Conservation (phyloP, 2,329 filamentous ascomycete genomes). For the Cercospora sojina region DNA sequence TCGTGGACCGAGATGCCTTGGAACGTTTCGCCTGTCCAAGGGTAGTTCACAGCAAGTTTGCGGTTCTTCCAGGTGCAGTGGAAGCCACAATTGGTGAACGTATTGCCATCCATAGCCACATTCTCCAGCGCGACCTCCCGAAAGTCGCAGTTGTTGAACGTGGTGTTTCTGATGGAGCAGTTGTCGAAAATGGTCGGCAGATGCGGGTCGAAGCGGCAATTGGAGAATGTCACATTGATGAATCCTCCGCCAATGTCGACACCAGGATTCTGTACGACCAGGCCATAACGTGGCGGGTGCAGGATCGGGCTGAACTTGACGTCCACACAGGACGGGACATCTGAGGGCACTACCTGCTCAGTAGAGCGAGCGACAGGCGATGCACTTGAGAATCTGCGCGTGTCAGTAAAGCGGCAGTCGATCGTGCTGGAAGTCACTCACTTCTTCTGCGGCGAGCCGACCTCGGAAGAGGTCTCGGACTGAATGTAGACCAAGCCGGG, state of each 20-base stretch:
- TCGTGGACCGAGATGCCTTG: not conserved
- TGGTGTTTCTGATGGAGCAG: slow-evolving; percentile 7
- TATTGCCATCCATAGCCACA: slow-evolving; percentile 1
- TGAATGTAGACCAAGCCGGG: not conserved
- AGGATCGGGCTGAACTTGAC: slow-evolving; percentile 1
- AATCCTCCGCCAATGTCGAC: not conserved
- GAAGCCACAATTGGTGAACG: slow-evolving; percentile 2
- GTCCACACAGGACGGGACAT: not conserved
- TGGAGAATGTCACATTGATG: slow-evolving; percentile 9
- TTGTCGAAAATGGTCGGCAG: slow-evolving; percentile 3
- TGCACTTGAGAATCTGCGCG: not conserved
- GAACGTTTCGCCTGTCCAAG: not conserved
- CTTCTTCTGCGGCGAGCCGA: not conserved
- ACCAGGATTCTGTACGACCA: slow-evolving; percentile 1
- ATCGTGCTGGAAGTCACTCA: not conserved
- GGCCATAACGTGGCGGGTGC: not conserved
- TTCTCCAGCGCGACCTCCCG: not conserved
- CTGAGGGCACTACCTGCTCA: not conserved
- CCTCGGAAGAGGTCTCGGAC: not conserved
- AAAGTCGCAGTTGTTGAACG: slow-evolving; percentile 14
- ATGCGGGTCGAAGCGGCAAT: slow-evolving; percentile 10
- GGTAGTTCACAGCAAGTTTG: not conserved
- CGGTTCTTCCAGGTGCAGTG: slow-evolving; percentile 8
- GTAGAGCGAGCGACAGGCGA: not conserved
- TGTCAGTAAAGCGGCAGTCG: not conserved